Base-by-base conservation (phyloP, 768 basidiomycete species). In the Rubroboletus pulcherrimus region DNA sequence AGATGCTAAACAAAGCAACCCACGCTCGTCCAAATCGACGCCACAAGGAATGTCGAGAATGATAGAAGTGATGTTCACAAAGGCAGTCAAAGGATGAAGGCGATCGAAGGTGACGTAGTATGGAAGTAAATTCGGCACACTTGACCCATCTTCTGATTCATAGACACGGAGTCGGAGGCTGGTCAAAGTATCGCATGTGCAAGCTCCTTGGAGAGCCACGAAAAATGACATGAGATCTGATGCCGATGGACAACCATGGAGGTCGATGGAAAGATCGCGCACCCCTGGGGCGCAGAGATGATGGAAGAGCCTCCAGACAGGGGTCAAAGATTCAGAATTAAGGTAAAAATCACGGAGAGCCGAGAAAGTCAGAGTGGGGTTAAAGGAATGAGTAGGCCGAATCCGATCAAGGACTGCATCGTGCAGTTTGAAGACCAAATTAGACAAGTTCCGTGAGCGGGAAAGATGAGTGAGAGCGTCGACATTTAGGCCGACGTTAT, bases 1-100 rank as follows among this genome's bases (percentile, higher is more conserved):
- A 14, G 63, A 63, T 31, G 56, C 59, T 29, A 64, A 43, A 21
- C 29, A 21, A 19, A 63, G 49, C 2, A 64, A 37, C 17, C 53
- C 51, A 30, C 21, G 17, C 41, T 55, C 53, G 7, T 43, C 53
- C 33, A 64, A 17, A 38, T 63, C 55, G 2, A 40, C 15, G 5
- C 41, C n/a, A 7, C 37, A 56, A 21, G 34, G 24, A n/a, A 52
- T 38, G 31, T 49, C 15, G 33, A 64, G 40, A 7, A 4, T 24
- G 17, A 63, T 34, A 2, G 24, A 39, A 9, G 21, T 54, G 43
- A 60, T 45, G 30, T 63, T 59, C 7, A 0, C 29, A 12, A 60
- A 63, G 37, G 9, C 48, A 0, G 48, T 51, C 14, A 62, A 19
- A 12, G 57, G 54, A 7, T 19, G 33, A 30, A 62, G 41, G 5